phyloP scores from a whole-genome alignment of 2,329 filamentous ascomycete genomes.

The Blastomyces percursus region DNA sequence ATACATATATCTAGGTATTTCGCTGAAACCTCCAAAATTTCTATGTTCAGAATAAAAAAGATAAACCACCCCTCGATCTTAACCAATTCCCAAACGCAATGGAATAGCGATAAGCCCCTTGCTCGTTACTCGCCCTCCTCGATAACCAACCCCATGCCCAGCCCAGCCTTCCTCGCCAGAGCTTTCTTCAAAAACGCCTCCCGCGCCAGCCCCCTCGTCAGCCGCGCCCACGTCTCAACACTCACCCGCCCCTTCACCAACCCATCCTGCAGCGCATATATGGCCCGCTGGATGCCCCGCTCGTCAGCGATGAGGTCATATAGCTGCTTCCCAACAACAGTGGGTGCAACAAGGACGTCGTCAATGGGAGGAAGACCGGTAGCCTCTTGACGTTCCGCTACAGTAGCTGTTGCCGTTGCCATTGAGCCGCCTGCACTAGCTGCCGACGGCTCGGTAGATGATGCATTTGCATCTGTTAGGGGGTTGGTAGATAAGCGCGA shows the following conservation, averaged over 20 bases:
- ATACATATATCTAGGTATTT: neutral
- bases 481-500: conserved; percentile 36
- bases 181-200: conserved; percentile 39
- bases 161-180: conserved; percentile 36
- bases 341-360: conserved; percentile 84
- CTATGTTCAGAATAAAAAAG: neutral
- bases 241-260: conserved; percentile 37
- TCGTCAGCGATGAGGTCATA: conserved; percentile 86
- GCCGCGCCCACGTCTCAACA: conserved; percentile 37
- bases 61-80: neutral
- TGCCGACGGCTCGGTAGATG: conserved; percentile 14
- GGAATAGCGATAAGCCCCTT: too few relatives aligned
- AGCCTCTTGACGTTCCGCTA: conserved; percentile 22
- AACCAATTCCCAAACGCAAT: too few relatives aligned
- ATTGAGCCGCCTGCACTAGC: conserved; percentile 6
- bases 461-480: conserved; percentile 2
- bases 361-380: conserved; percentile 62
- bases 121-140: neutral
- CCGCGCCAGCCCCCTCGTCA: conserved; percentile 37
- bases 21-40: neutral
- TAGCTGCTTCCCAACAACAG: conserved; percentile 82
- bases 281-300: conserved; percentile 69
- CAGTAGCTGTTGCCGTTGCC: conserved; percentile 1
- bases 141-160: conserved; percentile 34
- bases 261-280: conserved; percentile 51